phyloP scores from a whole-genome alignment of 2,329 filamentous ascomycete genomes.

The Talaromyces funiculosus region DNA sequence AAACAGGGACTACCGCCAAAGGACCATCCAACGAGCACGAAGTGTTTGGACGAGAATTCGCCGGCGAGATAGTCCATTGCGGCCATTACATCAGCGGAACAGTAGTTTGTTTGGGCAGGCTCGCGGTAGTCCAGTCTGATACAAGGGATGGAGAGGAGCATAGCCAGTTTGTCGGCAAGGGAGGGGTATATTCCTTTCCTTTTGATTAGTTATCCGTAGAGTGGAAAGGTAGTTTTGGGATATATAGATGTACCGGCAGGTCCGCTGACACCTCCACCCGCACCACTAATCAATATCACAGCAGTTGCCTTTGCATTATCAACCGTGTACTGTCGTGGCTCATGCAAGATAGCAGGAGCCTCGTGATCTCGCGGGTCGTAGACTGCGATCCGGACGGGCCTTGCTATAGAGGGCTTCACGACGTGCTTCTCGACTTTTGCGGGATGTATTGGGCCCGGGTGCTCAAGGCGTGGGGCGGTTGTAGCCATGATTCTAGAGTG shows the following conservation, averaged over 20 bases:
- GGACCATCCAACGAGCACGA: constrained; percentile 41
- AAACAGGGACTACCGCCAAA: constrained; percentile 41
- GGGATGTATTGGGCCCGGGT: constrained; percentile 16
- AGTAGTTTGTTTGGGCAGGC: constrained; percentile 31
- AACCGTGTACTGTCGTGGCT: constrained; percentile 14
- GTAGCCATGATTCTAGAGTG: constrained; percentile 3
- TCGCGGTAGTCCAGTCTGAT: constrained; percentile 39
- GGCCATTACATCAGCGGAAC: constrained; percentile 32
- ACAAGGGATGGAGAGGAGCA: constrained; percentile 34
- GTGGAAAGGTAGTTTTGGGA: not conserved
- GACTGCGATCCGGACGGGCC: constrained; percentile 14
- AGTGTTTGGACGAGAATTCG: constrained; percentile 26
- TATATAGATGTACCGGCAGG: constrained; percentile 28
- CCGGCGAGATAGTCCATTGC: constrained; percentile 33
- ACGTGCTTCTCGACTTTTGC: constrained; percentile 14
- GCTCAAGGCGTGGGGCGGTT: constrained; percentile 2
- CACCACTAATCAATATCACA: constrained; percentile 28
- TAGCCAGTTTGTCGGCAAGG: constrained; percentile 37
- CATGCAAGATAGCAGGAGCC: constrained; percentile 15
- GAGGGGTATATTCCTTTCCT: constrained; percentile 33
- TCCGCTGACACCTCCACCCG: constrained; percentile 37
- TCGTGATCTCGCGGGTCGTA: constrained; percentile 14
- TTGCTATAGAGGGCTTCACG: constrained; percentile 17
- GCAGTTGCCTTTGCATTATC: constrained; percentile 17
- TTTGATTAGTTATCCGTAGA: not conserved